A percentile compares a stretch with the other conserved stretches of the same genome.
Evolutionary conservation across 805 yeast species (phyloP).

Genomic region (Phaffomyces antillensis): DNA sequence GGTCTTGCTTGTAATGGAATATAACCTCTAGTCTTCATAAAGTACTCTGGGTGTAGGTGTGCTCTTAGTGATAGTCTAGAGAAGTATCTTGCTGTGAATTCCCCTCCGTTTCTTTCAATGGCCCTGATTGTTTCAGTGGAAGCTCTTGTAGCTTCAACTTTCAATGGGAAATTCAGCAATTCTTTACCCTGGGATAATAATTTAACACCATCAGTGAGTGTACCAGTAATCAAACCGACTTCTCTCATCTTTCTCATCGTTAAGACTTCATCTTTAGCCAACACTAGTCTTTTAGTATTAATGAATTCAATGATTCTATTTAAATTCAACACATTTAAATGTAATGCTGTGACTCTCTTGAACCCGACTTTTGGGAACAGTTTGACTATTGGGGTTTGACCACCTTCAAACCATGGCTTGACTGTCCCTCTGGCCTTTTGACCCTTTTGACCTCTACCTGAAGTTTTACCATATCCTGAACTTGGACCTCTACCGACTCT

Average conservation of each 20-base stretch:
- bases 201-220: constrained; percentile 73
- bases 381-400: constrained; percentile 87
- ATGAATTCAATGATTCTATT: constrained; percentile 65
- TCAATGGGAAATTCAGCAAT: constrained; percentile 48
- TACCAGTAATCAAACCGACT: constrained; percentile 64
- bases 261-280: constrained; percentile 54
- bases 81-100: constrained; percentile 66
- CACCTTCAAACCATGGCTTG: constrained; percentile 96
- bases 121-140: constrained; percentile 64
- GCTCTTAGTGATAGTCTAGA: constrained; percentile 63
- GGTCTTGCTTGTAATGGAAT: constrained; percentile 86
- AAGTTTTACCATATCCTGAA: constrained; percentile 86
- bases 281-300: constrained; percentile 54
- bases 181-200: constrained; percentile 62
- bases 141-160: constrained; percentile 79
- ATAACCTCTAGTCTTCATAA: constrained; percentile 63
- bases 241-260: constrained; percentile 74
- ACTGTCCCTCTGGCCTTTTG: constrained; percentile 93
- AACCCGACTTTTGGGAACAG: constrained; percentile 86
- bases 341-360: constrained; percentile 51
- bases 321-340: constrained; percentile 49
- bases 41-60: constrained; percentile 69
- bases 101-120: constrained; percentile 69
- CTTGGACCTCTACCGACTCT: constrained; percentile 96
- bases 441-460: constrained; percentile 98